Evolutionary conservation across 2,329 filamentous ascomycete genomes (phyloP), one percentile per base, ranked within the genome.

Genomic region (Xylariaceae sp.): DNA sequence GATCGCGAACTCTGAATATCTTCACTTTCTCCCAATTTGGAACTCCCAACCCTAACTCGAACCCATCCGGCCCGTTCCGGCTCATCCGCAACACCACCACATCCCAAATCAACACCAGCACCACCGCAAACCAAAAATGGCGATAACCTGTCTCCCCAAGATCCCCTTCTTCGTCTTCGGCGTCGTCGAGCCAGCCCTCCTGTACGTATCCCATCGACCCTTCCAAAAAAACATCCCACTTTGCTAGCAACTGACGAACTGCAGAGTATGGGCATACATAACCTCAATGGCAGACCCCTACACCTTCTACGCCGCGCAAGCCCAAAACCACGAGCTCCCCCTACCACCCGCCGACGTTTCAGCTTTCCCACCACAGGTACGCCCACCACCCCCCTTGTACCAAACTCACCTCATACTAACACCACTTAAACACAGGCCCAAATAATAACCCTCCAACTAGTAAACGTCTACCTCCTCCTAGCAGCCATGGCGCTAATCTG

Each of bases 381-480:
- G 51, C 45, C 3, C 33, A 39, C n/a, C 11, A 17, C 22, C 40
- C 5, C 17, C 17, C 33, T 7, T 9, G 14, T 16, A 17, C 13
- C 17, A 3, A n/a, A 5, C 36, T 31, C 19, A 13, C 10, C 9
- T 18, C 28, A 12, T 16, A 22, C 31, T 11, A 6, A 48, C 10
- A 17, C 54, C 18, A 40, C 47, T 19, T 58, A 60, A 10, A 36
- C 60, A 2, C 57, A 66, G 49, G 62, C 58, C 19, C 47, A 58
- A 2, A 54, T 60, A 28, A 40, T 65, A 28, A 61, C 62, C 17
- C 57, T 66, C 2, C 62, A 66, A 59, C 56, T 70, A 31, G 47
- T 54, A 42, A 70, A 68, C 56, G 63, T 69, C 12, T 61, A 64
- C 43, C 55, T 69, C 11, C 62, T 70, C 14, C 63, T 69, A 3